phyloP scores from a whole-genome alignment of 176 grass and related monocot genomes.

The Aegilops bicornis region DNA sequence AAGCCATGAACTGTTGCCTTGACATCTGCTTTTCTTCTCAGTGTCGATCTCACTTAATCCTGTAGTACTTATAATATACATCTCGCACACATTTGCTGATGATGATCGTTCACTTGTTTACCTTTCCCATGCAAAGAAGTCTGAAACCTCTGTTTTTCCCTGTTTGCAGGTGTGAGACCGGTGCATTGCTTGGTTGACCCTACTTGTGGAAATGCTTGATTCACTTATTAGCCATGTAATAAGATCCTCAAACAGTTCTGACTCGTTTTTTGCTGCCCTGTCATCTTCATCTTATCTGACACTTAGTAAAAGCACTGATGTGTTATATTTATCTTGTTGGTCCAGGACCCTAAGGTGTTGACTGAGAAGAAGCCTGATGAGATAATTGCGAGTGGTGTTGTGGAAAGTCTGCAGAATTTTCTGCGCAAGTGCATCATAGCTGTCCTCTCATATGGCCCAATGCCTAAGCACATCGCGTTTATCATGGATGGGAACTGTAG shows the following conservation, averaged over 20 bases:
- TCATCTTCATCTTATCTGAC: constrained; percentile 5
- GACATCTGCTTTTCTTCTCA: not conserved
- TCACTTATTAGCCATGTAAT: constrained; percentile 19
- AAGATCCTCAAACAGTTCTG: not conserved
- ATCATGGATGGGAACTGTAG: constrained; percentile 94
- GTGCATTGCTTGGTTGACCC: not conserved
- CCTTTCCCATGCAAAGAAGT: not conserved
- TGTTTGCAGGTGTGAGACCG: constrained; percentile 14
- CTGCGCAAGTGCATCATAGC: constrained; percentile 60
- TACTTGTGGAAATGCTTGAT: constrained; percentile 7
- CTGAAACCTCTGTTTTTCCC: not conserved
- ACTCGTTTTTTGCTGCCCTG: not conserved
- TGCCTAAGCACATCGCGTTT: constrained; percentile 71
- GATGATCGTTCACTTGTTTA: not conserved
- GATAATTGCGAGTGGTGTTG: constrained; percentile 15
- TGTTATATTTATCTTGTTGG: not conserved
- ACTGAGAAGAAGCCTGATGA: constrained; percentile 33
- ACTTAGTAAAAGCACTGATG: not conserved
- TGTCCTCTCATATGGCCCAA: constrained; percentile 64
- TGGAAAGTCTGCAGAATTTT: constrained; percentile 36
- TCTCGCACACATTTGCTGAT: not conserved
- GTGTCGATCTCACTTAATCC: not conserved
- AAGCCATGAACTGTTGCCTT: not conserved
- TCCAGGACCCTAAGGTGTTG: constrained; percentile 32
- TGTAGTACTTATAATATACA: not conserved